These are phyloP conservation scores for Eimeria sp. DNA, from an alignment of 169 alveolate species.

Conservation along the genomic window DNA sequence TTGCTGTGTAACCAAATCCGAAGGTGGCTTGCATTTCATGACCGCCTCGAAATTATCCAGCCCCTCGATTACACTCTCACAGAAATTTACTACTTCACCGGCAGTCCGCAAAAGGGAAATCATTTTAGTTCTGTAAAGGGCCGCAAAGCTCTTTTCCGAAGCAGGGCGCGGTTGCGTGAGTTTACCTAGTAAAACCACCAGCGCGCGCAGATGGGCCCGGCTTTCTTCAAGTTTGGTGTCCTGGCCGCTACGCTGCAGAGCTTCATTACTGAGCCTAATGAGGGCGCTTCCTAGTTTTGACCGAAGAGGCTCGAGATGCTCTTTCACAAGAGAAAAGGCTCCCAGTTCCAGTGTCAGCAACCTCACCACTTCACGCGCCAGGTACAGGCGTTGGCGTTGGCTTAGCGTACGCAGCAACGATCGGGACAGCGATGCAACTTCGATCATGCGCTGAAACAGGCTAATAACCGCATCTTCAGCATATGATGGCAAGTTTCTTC, in stretches of 20 bases:
- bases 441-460: not conserved
- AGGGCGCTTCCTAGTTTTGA: not conserved
- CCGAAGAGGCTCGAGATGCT: not conserved
- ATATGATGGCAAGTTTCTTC: not conserved
- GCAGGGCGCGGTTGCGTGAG: not conserved
- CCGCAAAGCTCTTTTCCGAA: not conserved
- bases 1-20: not conserved
- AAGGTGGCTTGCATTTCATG: not conserved
- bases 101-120: not conserved
- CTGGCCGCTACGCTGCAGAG: conserved; percentile 18
- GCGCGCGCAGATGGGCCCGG: not conserved
- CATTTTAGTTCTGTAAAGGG: not conserved
- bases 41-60: not conserved
- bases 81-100: not conserved
- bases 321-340: not conserved
- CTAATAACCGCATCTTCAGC: not conserved
- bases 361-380: conserved; percentile 18
- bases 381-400: not conserved
- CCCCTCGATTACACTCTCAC: not conserved
- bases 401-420: not conserved
- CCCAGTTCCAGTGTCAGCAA: conserved; percentile 1
- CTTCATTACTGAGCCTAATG: not conserved
- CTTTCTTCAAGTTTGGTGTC: not conserved
- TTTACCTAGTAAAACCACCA: not conserved
- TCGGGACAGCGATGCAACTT: not conserved